These are phyloP conservation scores for Pichia sp. DNA, from an alignment of 1,139 yeast species.

Conservation along the genomic window DNA sequence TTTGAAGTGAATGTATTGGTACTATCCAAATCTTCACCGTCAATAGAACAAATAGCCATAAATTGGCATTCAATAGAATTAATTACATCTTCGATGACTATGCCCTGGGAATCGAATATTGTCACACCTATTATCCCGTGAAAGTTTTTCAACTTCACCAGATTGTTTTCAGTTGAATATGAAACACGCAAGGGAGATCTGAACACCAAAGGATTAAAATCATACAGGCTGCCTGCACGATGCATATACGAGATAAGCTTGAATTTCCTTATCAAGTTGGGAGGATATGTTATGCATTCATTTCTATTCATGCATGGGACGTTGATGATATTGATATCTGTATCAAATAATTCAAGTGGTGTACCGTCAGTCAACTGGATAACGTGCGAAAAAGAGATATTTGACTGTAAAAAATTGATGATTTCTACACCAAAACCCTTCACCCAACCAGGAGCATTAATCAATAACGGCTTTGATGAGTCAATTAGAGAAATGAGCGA, in stretches of 20 bases:
- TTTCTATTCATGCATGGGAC: not conserved
- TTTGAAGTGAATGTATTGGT: too few relatives aligned
- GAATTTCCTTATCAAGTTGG: conserved; percentile 45
- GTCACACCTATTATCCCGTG: conserved; percentile 33
- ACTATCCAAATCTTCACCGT: conserved; percentile 11
- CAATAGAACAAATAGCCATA: conserved; percentile 38
- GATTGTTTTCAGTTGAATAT: conserved; percentile 24
- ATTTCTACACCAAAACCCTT: conserved; percentile 80
- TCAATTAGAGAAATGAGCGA: conserved; percentile 30
- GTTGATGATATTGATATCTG: conserved; percentile 4
- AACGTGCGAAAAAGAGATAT: conserved; percentile 47
- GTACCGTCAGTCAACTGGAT: conserved; percentile 29
- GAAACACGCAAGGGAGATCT: conserved; percentile 43
- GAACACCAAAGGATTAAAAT: conserved; percentile 43
- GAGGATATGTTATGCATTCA: conserved; percentile 27
- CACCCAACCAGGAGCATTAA: conserved; percentile 92
- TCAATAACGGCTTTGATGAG: conserved; percentile 38
- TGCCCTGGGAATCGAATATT: conserved; percentile 28
- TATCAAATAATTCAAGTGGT: not conserved
- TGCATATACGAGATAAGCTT: conserved; percentile 51
- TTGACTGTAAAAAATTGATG: conserved; percentile 38
- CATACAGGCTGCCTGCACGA: conserved; percentile 25
- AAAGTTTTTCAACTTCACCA: conserved; percentile 21
- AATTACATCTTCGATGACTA: conserved; percentile 33
- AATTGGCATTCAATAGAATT: conserved; percentile 46